phyloP scores from a whole-genome alignment of 164 flowering plant species.

The Stephania cephalantha region DNA sequence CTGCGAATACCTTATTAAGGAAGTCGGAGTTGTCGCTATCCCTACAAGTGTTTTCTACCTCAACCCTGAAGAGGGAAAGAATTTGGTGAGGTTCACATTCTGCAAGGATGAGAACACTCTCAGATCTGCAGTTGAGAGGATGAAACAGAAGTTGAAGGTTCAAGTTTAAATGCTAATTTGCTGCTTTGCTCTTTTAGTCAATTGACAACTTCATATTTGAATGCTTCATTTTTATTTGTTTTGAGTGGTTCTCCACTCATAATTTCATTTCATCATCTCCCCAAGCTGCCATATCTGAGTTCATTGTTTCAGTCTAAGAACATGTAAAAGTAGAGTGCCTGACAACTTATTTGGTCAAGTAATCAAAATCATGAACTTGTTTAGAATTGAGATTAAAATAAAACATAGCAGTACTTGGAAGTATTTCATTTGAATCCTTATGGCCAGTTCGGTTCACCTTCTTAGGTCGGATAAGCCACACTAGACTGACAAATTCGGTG shows the following conservation, averaged over 20 bases:
- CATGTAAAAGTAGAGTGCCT: no score
- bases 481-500: no score
- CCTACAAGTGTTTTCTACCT: slow-evolving; percentile 93
- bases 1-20: slow-evolving; percentile 85
- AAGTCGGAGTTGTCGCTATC: slow-evolving; percentile 93
- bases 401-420: no score
- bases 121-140: slow-evolving; percentile 67
- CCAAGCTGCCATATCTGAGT: neutral
- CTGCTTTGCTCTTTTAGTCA: neutral
- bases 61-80: slow-evolving; percentile 91
- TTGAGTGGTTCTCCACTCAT: neutral
- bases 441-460: no score
- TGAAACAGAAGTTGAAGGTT: slow-evolving; percentile 67
- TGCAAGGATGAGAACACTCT: slow-evolving; percentile 97
- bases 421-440: no score
- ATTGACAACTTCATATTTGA: neutral
- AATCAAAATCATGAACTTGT: no score
- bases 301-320: no score
- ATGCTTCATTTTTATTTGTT: neutral
- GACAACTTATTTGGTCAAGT: no score
- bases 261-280: neutral
- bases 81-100: slow-evolving; percentile 90
- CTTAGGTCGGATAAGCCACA: no score
- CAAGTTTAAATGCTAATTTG: slow-evolving; percentile 1
- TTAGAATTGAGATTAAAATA: no score